phyloP scores from a whole-genome alignment of 768 basidiomycete species.

The Rhodosporidiobolus odoratus region DNA sequence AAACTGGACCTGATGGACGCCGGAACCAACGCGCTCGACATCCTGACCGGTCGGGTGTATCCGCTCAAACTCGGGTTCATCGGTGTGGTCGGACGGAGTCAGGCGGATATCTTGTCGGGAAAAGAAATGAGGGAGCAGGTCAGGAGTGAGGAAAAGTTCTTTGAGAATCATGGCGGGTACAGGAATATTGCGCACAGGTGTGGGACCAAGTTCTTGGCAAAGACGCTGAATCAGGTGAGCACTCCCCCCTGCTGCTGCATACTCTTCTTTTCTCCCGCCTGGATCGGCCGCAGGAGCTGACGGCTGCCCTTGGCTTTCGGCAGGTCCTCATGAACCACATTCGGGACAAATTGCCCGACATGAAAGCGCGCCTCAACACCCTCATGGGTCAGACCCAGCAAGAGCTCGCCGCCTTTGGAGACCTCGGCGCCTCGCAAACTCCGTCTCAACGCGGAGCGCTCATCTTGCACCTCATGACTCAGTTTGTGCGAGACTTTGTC shows the following conservation, averaged over 20 bases:
- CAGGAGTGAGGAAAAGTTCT: constrained; percentile 83
- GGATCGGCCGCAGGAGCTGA: not conserved
- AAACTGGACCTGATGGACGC: constrained; percentile 99
- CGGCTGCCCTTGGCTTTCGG: not conserved
- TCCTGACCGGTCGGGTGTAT: constrained; percentile 92
- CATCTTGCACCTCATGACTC: constrained; percentile 93
- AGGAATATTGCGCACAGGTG: constrained; percentile 94
- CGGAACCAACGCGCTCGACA: constrained; percentile 93
- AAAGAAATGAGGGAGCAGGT: constrained; percentile 79
- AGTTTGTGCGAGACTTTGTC: constrained; percentile 89
- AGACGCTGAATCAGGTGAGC: constrained; percentile 85
- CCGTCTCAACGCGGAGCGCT: constrained; percentile 81
- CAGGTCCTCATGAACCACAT: constrained; percentile 93
- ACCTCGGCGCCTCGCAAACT: constrained; percentile 70
- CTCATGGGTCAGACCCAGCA: constrained; percentile 98
- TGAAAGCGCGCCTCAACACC: constrained; percentile 97
- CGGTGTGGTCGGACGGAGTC: constrained; percentile 93
- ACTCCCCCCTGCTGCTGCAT: not conserved
- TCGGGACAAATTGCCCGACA: constrained; percentile 95
- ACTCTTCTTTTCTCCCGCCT: constrained; percentile 2
- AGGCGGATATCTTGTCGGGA: constrained; percentile 88
- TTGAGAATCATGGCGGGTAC: constrained; percentile 81
- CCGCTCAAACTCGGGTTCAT: constrained; percentile 97
- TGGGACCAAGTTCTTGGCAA: constrained; percentile 91
- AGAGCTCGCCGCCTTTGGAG: constrained; percentile 93